Conservation (phyloP, 306 rosid species). For the Fragaria iinumae region DNA sequence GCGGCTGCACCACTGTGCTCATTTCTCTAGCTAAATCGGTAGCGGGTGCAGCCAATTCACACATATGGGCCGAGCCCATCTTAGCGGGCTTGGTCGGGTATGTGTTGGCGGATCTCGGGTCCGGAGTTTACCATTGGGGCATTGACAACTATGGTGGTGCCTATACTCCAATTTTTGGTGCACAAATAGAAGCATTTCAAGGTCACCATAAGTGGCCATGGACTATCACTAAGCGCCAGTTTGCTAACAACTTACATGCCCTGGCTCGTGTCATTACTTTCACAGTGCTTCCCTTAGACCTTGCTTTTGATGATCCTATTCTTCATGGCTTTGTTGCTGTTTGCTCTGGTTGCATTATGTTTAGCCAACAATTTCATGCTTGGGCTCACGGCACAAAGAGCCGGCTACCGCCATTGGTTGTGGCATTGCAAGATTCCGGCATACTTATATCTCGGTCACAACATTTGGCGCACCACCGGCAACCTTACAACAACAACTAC, state of each 20-base stretch:
- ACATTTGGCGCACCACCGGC: constrained; percentile 66
- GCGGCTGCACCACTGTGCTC: constrained; percentile 49
- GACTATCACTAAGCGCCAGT: constrained; percentile 78
- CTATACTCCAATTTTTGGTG: constrained; percentile 65
- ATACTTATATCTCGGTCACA: constrained; percentile 71
- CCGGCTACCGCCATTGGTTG: constrained; percentile 56
- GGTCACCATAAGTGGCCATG: constrained; percentile 94
- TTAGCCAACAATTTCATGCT: constrained; percentile 95
- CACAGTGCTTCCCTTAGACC: constrained; percentile 57
- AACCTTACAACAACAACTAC: constrained; percentile 77
- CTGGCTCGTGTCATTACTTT: constrained; percentile 64
- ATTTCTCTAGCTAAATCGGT: constrained; percentile 50
- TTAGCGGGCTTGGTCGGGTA: constrained; percentile 61
- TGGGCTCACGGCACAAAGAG: constrained; percentile 93
- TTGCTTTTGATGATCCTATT: constrained; percentile 52
- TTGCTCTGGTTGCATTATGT: constrained; percentile 79
- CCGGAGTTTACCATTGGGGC: constrained; percentile 92
- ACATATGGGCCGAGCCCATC: constrained; percentile 42
- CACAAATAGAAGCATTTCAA: constrained; percentile 83
- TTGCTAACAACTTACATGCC: constrained; percentile 77
- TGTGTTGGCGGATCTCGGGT: constrained; percentile 73
- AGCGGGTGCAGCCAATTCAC: constrained; percentile 32
- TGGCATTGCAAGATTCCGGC: constrained; percentile 60
- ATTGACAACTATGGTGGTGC: constrained; percentile 74
- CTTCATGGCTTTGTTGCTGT: constrained; percentile 53